A percentile compares a stretch with the other conserved stretches of the same genome.
Evolutionary conservation across 2,329 filamentous ascomycete species (phyloP).

Genomic region (Penicillium sp.): DNA sequence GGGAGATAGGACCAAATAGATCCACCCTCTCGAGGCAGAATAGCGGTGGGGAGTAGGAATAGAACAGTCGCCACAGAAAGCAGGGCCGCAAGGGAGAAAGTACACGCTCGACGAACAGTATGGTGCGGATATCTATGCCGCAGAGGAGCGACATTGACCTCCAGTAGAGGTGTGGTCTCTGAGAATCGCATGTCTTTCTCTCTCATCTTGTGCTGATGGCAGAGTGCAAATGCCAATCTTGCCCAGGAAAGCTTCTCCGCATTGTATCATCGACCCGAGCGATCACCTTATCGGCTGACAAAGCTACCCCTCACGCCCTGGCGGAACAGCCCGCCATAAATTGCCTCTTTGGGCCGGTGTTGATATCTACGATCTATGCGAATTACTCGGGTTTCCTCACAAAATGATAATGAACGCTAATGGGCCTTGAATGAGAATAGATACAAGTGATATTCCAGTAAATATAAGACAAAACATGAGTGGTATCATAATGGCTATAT

Average conservation of each 20-base stretch:
- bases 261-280: conserved; percentile 4
- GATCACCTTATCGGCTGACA: conserved; percentile 13
- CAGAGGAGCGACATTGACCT: conserved; percentile 40
- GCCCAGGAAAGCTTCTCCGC: conserved; percentile 7
- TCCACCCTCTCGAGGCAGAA: conserved; percentile 39
- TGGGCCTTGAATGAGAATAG: background rate
- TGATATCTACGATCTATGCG: background rate
- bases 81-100: conserved; percentile 36
- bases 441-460: background rate
- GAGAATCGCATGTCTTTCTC: conserved; percentile 38
- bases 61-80: conserved; percentile 40
- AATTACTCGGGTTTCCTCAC: background rate
- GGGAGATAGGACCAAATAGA: conserved; percentile 42
- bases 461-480: background rate
- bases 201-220: conserved; percentile 26
- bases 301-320: conserved; percentile 1
- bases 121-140: conserved; percentile 44
- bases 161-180: conserved; percentile 44
- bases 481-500: conserved; percentile 5
- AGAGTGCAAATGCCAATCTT: background rate
- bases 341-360: background rate
- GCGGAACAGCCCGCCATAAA: background rate
- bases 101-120: conserved; percentile 43
- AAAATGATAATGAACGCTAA: background rate
- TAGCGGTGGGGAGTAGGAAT: conserved; percentile 41